Evolutionary conservation across 2,329 filamentous ascomycete genomes (phyloP), one percentile per base, ranked within the genome.

Genomic region (Chaetomium sp.): DNA sequence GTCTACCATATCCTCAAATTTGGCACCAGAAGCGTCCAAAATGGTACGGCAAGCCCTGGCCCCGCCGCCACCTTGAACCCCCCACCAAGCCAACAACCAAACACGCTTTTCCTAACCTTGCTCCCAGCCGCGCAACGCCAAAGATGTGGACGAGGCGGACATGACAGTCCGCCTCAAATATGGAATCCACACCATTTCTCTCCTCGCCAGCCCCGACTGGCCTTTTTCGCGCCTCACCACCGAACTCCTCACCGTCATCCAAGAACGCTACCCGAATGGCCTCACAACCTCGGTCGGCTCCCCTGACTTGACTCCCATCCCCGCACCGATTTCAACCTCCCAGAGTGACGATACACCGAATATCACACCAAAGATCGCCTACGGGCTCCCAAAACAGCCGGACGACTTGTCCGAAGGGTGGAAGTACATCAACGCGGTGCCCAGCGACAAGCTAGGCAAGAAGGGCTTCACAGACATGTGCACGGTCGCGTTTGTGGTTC

Each of bases 111-210:
- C 3, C 51, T 56, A 14, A 54, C 54, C 34, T 32, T 7, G 7
- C 42, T 6, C 7, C 32, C 52, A 60, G 57, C 59, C 60, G 12
- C 60, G 55, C 55, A 53, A 47, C 40, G 27, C 52, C 12, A 32
- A 55, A 35, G 19, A 47, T 11, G 47, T 49, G 36, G 62, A 63
- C 57, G 76, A 82, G 45, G 72, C 76, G n/a, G 74, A 79, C 62
- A 76, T 81, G 64, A 88, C 86, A 8, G 73, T 91, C 54, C 79
- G 85, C 57, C 84, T 91, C 72, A 90, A 89, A 70, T 79, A 87
- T 68, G 84, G 86, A 66, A 81, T 82, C 56, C 80, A 84, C 64
- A 91, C 86, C 4, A 76, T 90, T 61, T 81, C 88, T 64, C 75
- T 91, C 56, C 84, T 87, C 59, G 77, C 86, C 46, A 78, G 82